Percentiles rank a stretch among this genome's conserved stretches.
Evolutionary conservation across 129 eudicot genomes (phyloP).

Genomic region (Chrysanthemum lavandulifolium): DNA sequence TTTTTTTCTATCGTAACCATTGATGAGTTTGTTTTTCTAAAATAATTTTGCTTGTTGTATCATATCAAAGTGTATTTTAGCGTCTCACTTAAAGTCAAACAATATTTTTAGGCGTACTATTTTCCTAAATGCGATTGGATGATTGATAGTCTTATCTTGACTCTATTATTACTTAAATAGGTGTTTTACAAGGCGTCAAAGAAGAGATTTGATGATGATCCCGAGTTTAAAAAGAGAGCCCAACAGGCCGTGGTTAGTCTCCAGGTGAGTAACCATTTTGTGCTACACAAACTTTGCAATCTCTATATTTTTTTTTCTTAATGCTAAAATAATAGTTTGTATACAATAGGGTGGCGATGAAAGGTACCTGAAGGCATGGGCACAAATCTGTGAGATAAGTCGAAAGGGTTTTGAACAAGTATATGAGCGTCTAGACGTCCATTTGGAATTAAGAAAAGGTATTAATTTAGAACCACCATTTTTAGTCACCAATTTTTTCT

Average conservation of each 20-base stretch:
- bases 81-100: too few species aligned
- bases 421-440: constrained; percentile 68
- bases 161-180: constrained; percentile 39
- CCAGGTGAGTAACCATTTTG: constrained; percentile 53
- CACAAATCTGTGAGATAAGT: constrained; percentile 88
- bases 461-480: too few species aligned
- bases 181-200: constrained; percentile 29
- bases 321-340: neutral
- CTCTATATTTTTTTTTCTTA: neutral
- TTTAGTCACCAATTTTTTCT: too few species aligned
- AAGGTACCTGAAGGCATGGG: constrained; percentile 81
- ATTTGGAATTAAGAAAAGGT: constrained; percentile 85
- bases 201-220: constrained; percentile 58
- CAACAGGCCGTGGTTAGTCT: constrained; percentile 93
- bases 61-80: too few species aligned
- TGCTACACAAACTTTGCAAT: neutral
- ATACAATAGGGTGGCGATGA: constrained; percentile 65
- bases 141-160: neutral
- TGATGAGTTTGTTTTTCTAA: too few species aligned
- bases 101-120: too few species aligned
- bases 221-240: constrained; percentile 90
- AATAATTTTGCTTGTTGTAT: too few species aligned
- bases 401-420: constrained; percentile 70
- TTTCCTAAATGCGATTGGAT: too few species aligned
- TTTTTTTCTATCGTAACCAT: too few species aligned